phyloP scores from a whole-genome alignment of 2,329 filamentous ascomycete species.

The Sporothrix luriei region DNA sequence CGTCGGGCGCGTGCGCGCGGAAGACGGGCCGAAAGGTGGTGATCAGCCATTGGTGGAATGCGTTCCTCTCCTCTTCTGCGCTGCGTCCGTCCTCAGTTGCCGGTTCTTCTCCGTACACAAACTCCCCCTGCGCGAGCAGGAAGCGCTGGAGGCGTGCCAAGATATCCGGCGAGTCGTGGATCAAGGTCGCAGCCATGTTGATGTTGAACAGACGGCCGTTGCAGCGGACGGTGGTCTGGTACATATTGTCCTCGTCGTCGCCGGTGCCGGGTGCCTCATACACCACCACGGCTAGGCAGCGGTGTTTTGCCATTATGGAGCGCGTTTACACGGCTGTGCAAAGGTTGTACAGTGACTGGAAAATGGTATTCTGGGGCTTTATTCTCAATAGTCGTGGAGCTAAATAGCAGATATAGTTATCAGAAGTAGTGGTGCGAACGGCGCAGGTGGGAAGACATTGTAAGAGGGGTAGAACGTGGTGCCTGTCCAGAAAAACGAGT shows the following conservation, averaged over 20 bases:
- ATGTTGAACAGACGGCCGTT: conserved; percentile 23
- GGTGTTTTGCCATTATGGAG: not conserved
- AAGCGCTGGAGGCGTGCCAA: conserved; percentile 22
- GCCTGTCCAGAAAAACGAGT: too few species aligned
- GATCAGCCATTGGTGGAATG: conserved; percentile 17
- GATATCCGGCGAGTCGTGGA: conserved; percentile 11
- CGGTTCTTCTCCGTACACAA: conserved; percentile 3
- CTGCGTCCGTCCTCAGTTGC: not conserved
- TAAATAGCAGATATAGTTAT: too few species aligned
- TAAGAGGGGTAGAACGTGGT: too few species aligned
- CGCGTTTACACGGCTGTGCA: not conserved
- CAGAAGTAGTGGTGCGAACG: too few species aligned
- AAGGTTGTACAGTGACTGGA: not conserved
- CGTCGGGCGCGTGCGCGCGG: conserved; percentile 11
- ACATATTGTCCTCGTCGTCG: not conserved
- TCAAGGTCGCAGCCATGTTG: not conserved
- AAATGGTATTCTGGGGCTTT: not conserved
- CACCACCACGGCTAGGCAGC: conserved; percentile 5
- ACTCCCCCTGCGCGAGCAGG: conserved; percentile 1
- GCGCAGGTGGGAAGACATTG: too few species aligned
- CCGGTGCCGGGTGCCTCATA: not conserved
- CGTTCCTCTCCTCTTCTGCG: conserved; percentile 18
- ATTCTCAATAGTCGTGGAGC: too few species aligned
- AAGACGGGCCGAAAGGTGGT: conserved; percentile 5
- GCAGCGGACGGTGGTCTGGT: conserved; percentile 19